Percentiles rank a stretch among this genome's conserved stretches.
Conservation (phyloP, 305 asterid species). For the Fraxinus sp. region DNA sequence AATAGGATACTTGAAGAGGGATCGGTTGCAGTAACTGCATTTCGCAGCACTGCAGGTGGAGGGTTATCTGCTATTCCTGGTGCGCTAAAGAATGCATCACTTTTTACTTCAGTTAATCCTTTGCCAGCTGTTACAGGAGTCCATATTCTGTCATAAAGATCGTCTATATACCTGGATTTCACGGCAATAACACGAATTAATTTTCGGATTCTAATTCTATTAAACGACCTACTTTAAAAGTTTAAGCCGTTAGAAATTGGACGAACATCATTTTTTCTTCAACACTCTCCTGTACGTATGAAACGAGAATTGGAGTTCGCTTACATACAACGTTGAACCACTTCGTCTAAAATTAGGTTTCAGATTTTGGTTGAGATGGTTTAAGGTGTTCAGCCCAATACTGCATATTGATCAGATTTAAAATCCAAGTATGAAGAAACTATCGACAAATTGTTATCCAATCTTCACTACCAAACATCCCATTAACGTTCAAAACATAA, state of each 20-base stretch:
- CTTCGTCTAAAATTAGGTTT: neutral
- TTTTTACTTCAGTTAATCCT: constrained; percentile 20
- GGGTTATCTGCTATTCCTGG: constrained; percentile 20
- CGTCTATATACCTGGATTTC: constrained; percentile 39
- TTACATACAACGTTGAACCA: neutral
- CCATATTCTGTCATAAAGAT: constrained; percentile 69
- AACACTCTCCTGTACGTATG: neutral
- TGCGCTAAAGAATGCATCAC: constrained; percentile 8
- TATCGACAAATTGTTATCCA: neutral
- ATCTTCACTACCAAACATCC: neutral
- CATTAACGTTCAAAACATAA: neutral
- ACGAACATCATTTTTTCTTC: neutral
- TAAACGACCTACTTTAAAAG: neutral
- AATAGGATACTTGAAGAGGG: constrained; percentile 22
- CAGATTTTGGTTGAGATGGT: neutral
- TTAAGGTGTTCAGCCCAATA: neutral
- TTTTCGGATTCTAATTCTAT: neutral
- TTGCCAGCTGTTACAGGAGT: constrained; percentile 15
- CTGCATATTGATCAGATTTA: neutral
- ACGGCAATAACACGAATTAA: neutral
- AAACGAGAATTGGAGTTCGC: neutral
- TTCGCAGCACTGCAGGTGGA: constrained; percentile 36
- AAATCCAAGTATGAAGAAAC: neutral
- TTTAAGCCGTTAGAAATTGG: neutral
- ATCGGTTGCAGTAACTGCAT: constrained; percentile 35